Base-by-base conservation (phyloP, 2,329 filamentous ascomycete species). In the Gremmenia infestans region DNA sequence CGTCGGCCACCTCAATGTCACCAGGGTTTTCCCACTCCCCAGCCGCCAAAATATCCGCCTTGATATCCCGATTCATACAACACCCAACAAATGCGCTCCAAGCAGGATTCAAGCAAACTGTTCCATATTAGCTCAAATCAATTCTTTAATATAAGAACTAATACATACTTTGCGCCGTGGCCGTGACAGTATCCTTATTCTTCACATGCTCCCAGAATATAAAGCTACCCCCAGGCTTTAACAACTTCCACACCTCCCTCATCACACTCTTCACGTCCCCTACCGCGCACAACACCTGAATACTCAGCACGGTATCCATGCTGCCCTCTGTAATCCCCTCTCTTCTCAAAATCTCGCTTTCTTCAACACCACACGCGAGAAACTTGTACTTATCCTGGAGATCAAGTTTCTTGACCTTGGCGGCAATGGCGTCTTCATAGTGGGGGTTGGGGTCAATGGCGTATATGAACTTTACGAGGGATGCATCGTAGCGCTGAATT, bases 171-270 rank as follows among this genome's bases (percentile, higher is more conserved):
- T 72, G 70, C 17, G 55, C 64, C 25, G 60, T 45, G 36, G 53
- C 55, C 4, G 73, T 74, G 19, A 70, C 23, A 39, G 19, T 22
- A 42, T 71, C 58, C 12, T 53, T 52, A 56, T 60, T 72, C 51
- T 59, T 57, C 48, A 60, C 63, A 54, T 78, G 76, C 58, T 78
- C 76, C 72, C 75, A 77, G 53, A 78, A 77, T 25, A 78, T 66
- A 55, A 78, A 73, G 46, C 69, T 71, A 12, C 75, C 75, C 1
- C 75, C 75, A 0, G 75, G 76, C 58, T 73, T 78, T 43, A 78
- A 59, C 28, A 78, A 60, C 50, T 70, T 70, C 59, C 72, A 74
- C n/a, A 76, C 56, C 54, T 68, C 63, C 59, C 53, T 68, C 53
- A 67, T 65, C 49, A 69, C 66, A 5, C 32, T 60, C 51, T 62